These are phyloP conservation scores for Leishmania braziliensis DNA, from an alignment of 208 protist genomes.

Conservation along the genomic window DNA sequence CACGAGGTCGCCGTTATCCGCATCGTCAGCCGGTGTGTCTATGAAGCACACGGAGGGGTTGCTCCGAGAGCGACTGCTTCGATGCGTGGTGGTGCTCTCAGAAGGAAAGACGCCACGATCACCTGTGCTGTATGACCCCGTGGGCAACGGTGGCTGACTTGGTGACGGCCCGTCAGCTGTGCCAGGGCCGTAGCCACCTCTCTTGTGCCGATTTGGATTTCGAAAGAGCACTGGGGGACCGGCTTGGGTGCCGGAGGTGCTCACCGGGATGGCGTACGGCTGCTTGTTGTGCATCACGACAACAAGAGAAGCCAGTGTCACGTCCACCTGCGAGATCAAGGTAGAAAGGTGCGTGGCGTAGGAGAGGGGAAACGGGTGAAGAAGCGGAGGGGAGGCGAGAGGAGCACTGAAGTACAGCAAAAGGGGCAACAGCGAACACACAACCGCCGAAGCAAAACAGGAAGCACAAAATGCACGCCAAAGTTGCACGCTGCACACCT, in stretches of 20 bases:
- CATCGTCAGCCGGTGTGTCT: neutral
- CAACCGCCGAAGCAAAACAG: neutral
- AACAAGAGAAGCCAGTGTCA: neutral
- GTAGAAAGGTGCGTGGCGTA: neutral
- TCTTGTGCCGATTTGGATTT: conserved; percentile 12
- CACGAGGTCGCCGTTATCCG: neutral
- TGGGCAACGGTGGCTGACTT: neutral
- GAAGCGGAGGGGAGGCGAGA: neutral
- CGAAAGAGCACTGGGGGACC: conserved; percentile 4
- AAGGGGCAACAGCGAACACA: neutral
- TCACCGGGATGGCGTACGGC: conserved; percentile 18
- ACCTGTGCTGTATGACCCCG: neutral
- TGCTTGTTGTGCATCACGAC: conserved; percentile 18
- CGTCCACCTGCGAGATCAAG: neutral
- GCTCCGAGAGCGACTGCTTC: neutral
- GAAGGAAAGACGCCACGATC: neutral
- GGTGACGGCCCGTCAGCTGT: conserved; percentile 2
- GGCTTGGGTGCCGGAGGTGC: conserved; percentile 8
- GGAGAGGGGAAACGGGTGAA: neutral
- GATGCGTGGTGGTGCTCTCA: neutral
- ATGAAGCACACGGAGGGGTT: conserved; percentile 17
- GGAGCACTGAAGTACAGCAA: neutral
- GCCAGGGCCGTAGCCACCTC: conserved; percentile 20
- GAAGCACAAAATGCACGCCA: neutral
- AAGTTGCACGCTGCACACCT: neutral